phyloP scores from a whole-genome alignment of 2,329 filamentous ascomycete genomes.

The Colletotrichum lentis region DNA sequence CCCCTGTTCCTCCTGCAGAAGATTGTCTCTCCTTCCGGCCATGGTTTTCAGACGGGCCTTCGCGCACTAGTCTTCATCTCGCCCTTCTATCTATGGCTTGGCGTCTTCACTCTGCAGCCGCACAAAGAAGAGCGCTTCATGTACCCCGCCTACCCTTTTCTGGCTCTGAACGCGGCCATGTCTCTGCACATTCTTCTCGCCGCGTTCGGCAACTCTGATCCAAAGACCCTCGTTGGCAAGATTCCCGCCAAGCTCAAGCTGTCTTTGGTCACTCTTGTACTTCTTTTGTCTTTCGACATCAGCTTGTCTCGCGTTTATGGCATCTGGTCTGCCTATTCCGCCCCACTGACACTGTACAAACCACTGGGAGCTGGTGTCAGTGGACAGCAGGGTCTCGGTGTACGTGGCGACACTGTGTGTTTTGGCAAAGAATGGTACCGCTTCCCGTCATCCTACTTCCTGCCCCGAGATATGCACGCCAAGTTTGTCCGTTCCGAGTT shows the following conservation, averaged over 20 bases:
- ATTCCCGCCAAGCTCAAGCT: conserved; percentile 82
- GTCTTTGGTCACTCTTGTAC: conserved; percentile 63
- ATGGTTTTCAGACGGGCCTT: conserved; percentile 73
- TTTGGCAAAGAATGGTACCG: conserved; percentile 98
- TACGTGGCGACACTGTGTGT: conserved; percentile 76
- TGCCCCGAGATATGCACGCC: conserved; percentile 82
- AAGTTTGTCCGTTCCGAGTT: conserved; percentile 95
- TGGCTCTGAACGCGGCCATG: conserved; percentile 88
- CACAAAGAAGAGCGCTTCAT: conserved; percentile 99
- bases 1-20: conserved; percentile 82
- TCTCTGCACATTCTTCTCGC: conserved; percentile 81
- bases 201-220: conserved; percentile 75
- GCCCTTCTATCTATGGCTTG: conserved; percentile 95
- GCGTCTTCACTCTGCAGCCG: conserved; percentile 88
- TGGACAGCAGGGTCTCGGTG: conserved; percentile 59
- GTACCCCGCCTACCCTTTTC: conserved; percentile 93
- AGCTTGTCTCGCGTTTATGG: conserved; percentile 78
- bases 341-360: conserved; percentile 76
- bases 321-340: conserved; percentile 81
- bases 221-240: conserved; percentile 71
- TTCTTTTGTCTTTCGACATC: conserved; percentile 71
- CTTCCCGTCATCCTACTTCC: conserved; percentile 91
- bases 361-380: conserved; percentile 66
- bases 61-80: conserved; percentile 79
- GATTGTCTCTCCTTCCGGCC: conserved; percentile 65